Percentiles rank a stretch among this genome's conserved stretches.
These are phyloP conservation scores for Rhodotorula sp. DNA, from an alignment of 1,284 basidiomycete genomes.

Conservation along the genomic window DNA sequence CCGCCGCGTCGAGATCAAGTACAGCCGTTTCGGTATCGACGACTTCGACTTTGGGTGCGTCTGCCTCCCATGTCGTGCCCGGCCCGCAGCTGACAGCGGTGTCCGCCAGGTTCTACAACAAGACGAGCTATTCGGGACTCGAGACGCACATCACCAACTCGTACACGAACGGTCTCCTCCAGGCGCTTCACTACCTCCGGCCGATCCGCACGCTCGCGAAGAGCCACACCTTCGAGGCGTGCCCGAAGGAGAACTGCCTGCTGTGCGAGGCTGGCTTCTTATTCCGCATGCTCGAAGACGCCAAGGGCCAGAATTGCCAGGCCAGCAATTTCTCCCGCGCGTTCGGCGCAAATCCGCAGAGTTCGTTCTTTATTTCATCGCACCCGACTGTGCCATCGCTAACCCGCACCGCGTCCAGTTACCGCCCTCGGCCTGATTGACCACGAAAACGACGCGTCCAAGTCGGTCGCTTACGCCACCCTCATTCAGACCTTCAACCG, in stretches of 20 bases:
- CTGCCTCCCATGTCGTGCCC: background rate
- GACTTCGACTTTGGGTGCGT: slow-evolving; percentile 94
- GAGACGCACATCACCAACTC: slow-evolving; percentile 98
- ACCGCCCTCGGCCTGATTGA: slow-evolving; percentile 88
- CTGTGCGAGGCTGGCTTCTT: slow-evolving; percentile 95
- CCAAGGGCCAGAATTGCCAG: slow-evolving; percentile 90
- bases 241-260: slow-evolving; percentile 84
- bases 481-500: slow-evolving; percentile 94
- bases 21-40: slow-evolving; percentile 97
- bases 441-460: slow-evolving; percentile 71
- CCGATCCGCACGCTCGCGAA: slow-evolving; percentile 82
- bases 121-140: slow-evolving; percentile 83
- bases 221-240: slow-evolving; percentile 85
- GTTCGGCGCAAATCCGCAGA: slow-evolving; percentile 72
- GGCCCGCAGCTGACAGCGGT: slow-evolving; percentile 3
- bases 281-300: slow-evolving; percentile 93
- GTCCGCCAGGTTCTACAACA: slow-evolving; percentile 77
- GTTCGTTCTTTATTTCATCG: slow-evolving; percentile 52
- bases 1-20: slow-evolving; percentile 92
- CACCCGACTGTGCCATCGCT: slow-evolving; percentile 1
- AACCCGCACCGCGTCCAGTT: slow-evolving; percentile 55
- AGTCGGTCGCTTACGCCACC: slow-evolving; percentile 69
- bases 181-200: slow-evolving; percentile 79
- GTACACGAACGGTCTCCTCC: slow-evolving; percentile 91
- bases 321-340: slow-evolving; percentile 95